Conservation (phyloP, 495 filamentous ascomycete species). For the Daldinia childiae region DNA sequence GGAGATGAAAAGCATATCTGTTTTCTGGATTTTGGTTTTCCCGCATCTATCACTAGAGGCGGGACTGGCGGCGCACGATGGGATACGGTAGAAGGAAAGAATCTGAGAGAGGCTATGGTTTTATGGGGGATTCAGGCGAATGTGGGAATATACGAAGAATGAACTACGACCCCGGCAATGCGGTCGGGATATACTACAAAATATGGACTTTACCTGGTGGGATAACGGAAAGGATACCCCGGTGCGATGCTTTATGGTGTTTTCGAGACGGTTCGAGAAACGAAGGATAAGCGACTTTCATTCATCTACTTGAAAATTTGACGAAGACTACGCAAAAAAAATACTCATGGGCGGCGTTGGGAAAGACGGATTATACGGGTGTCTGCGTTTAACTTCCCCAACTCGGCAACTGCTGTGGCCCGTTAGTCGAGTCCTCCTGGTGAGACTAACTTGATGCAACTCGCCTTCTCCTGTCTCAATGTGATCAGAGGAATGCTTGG, state of each 20-base stretch:
- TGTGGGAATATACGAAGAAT: slow-evolving; percentile 41
- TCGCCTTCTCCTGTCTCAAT: slow-evolving; percentile 37
- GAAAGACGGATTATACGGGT: slow-evolving; percentile 47
- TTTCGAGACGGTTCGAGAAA: slow-evolving; percentile 42
- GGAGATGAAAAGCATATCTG: slow-evolving; percentile 45
- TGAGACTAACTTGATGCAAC: slow-evolving; percentile 41
- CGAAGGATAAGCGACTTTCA: slow-evolving; percentile 39
- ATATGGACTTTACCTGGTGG: slow-evolving; percentile 42
- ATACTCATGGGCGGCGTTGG: slow-evolving; percentile 46
- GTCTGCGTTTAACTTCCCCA: slow-evolving; percentile 28
- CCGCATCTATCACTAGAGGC: slow-evolving; percentile 17
- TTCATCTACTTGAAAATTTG: slow-evolving; percentile 38
- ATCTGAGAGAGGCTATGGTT: slow-evolving; percentile 22
- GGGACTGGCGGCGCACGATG: slow-evolving; percentile 38
- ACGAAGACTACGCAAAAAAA: slow-evolving; percentile 39
- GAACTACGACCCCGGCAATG: slow-evolving; percentile 25
- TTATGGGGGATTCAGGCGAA: slow-evolving; percentile 25
- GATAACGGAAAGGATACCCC: slow-evolving; percentile 49
- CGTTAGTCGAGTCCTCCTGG: slow-evolving; percentile 40
- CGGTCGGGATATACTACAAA: slow-evolving; percentile 48
- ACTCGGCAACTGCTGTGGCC: slow-evolving; percentile 40
- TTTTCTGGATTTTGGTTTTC: slow-evolving; percentile 36
- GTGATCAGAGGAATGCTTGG: slow-evolving; percentile 35
- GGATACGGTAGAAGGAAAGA: slow-evolving; percentile 34
- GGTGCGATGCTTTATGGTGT: slow-evolving; percentile 47